phyloP scores from a whole-genome alignment of 495 filamentous ascomycete species.

The Penicillium malachiteum region DNA sequence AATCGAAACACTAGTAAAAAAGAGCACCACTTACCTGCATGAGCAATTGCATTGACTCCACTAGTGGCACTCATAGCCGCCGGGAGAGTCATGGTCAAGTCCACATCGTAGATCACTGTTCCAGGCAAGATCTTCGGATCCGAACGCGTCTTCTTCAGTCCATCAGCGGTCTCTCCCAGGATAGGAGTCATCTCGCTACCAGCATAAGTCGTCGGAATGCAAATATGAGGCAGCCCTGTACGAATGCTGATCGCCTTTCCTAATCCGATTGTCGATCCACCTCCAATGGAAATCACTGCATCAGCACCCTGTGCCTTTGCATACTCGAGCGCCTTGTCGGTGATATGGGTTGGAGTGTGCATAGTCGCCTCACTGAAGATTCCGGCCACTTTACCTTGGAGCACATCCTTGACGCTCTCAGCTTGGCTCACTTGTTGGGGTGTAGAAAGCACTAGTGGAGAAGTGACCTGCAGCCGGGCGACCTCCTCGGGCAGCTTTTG shows the following conservation, averaged over 20 bases:
- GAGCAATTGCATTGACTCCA: slow-evolving; percentile 70
- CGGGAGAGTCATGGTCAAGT: slow-evolving; percentile 66
- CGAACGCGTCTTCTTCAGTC: slow-evolving; percentile 62
- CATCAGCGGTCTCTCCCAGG: slow-evolving; percentile 63
- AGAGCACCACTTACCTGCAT: slow-evolving; percentile 46
- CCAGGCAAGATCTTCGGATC: slow-evolving; percentile 65
- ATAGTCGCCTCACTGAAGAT: slow-evolving; percentile 64
- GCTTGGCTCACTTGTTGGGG: slow-evolving; percentile 55
- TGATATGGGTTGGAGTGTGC: slow-evolving; percentile 66
- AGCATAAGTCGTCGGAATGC: slow-evolving; percentile 68
- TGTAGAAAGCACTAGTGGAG: slow-evolving; percentile 60
- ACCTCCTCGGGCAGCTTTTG: slow-evolving; percentile 61
- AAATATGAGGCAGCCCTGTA: slow-evolving; percentile 63
- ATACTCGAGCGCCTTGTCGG: slow-evolving; percentile 58
- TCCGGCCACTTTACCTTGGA: slow-evolving; percentile 53
- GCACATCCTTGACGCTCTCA: slow-evolving; percentile 46
- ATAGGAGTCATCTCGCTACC: slow-evolving; percentile 71
- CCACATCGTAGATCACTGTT: slow-evolving; percentile 69
- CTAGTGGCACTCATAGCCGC: slow-evolving; percentile 58
- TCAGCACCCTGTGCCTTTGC: slow-evolving; percentile 50
- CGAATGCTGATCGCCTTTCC: slow-evolving; percentile 67
- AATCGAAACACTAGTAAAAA: too few relatives aligned
- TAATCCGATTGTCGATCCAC: slow-evolving; percentile 64
- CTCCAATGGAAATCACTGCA: slow-evolving; percentile 59
- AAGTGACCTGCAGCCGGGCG: slow-evolving; percentile 50